Conservation (phyloP, 2,329 filamentous ascomycete species). For the Fusarium dlaminii region DNA sequence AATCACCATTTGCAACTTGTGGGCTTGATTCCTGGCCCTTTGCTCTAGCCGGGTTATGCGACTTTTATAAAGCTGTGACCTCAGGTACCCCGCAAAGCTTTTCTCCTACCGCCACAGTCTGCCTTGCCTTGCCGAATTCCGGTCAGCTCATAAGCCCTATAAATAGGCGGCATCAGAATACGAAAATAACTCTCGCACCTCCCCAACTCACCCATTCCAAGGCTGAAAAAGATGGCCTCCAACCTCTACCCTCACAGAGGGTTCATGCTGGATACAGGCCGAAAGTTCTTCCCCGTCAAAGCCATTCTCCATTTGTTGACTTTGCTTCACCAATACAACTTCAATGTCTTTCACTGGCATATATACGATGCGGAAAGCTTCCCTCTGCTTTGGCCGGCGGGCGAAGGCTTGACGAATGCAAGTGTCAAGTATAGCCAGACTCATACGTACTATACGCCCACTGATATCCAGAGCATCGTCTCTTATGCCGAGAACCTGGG, state of each 20-base stretch:
- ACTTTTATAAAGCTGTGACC: neutral
- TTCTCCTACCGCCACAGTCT: neutral
- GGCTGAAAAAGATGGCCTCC: neutral
- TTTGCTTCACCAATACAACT: constrained; percentile 11
- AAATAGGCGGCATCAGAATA: neutral
- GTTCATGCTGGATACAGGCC: constrained; percentile 10
- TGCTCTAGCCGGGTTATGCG: neutral
- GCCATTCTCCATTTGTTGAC: neutral
- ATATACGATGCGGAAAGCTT: constrained; percentile 19
- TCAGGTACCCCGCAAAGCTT: neutral
- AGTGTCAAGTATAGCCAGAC: constrained; percentile 3
- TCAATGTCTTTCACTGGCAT: constrained; percentile 19
- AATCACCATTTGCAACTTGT: rapidly evolving
- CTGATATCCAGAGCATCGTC: neutral
- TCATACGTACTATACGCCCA: neutral
- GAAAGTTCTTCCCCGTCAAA: constrained; percentile 15
- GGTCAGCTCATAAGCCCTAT: neutral
- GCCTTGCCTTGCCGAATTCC: neutral
- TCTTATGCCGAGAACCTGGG: neutral
- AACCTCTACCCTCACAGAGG: constrained; percentile 6
- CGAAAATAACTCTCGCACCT: neutral
- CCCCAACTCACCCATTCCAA: rapidly evolving
- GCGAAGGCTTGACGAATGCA: neutral
- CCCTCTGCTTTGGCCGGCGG: neutral
- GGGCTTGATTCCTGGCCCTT: neutral